Evolutionary conservation across 2,329 filamentous ascomycete species (phyloP).

Genomic region (Colletotrichum orchidophilum): DNA sequence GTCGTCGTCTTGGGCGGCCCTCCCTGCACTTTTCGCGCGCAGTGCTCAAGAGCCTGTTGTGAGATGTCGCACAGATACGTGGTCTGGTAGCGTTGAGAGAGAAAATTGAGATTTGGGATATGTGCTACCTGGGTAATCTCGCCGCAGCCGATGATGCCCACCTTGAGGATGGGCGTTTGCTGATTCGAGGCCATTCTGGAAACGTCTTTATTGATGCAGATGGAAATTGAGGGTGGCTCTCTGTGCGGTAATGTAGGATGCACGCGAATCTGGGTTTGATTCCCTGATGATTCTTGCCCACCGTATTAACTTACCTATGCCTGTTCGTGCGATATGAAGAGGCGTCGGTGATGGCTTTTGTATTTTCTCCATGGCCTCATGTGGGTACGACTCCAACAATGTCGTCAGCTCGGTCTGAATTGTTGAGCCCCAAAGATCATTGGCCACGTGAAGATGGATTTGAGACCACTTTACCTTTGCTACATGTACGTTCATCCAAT

Average conservation of each 20-base stretch:
- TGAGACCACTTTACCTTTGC: neutral
- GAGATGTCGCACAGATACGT: slow-evolving; percentile 64
- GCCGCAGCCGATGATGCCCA: slow-evolving; percentile 58
- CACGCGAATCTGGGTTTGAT: neutral
- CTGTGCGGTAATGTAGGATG: neutral
- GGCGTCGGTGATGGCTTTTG: neutral
- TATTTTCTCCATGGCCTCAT: neutral
- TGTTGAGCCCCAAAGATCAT: neutral
- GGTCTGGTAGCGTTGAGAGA: slow-evolving; percentile 54
- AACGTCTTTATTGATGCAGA: neutral
- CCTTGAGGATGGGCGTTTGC: slow-evolving; percentile 35
- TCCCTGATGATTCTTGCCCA: neutral
- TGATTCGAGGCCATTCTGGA: neutral
- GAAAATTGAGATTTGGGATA: slow-evolving; percentile 57
- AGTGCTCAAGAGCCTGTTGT: slow-evolving; percentile 38
- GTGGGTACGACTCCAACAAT: neutral
- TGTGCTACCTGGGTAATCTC: slow-evolving; percentile 63
- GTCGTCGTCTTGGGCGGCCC: slow-evolving; percentile 43
- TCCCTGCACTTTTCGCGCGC: slow-evolving; percentile 36
- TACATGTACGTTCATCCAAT: slow-evolving; percentile 11
- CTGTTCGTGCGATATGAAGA: neutral
- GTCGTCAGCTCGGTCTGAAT: neutral
- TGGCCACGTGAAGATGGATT: slow-evolving; percentile 3
- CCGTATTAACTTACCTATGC: neutral
- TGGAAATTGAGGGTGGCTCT: neutral